phyloP scores from a whole-genome alignment of 148 eudicot species.

The Cornus kousa region DNA sequence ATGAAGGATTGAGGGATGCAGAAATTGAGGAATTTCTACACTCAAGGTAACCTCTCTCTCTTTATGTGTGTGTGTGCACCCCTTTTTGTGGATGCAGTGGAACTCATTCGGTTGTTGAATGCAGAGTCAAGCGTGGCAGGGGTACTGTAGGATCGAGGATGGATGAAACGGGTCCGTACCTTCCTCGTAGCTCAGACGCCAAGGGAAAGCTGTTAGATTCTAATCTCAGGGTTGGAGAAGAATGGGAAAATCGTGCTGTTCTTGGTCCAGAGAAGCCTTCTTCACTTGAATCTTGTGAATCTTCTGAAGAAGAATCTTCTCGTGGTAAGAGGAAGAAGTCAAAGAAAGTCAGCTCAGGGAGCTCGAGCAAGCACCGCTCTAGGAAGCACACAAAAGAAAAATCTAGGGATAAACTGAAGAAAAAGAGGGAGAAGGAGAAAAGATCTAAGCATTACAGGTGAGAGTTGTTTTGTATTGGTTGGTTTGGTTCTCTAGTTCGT shows the following conservation, averaged over 20 bases:
- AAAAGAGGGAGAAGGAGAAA: slow-evolving; percentile 48
- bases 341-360: slow-evolving; percentile 21
- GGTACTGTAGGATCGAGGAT: slow-evolving; percentile 89
- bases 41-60: slow-evolving; percentile 49
- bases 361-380: slow-evolving; percentile 55
- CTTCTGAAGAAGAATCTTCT: slow-evolving; percentile 47
- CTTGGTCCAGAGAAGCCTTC: slow-evolving; percentile 75
- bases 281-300: slow-evolving; percentile 28
- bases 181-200: slow-evolving; percentile 36
- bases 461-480: background rate
- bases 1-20: slow-evolving; percentile 67
- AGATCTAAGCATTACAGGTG: slow-evolving; percentile 32
- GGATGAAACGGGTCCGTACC: slow-evolving; percentile 95
- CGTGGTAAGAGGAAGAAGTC: slow-evolving; percentile 31
- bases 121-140: slow-evolving; percentile 89
- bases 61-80: background rate
- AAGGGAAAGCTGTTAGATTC: slow-evolving; percentile 20
- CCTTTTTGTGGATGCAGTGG: background rate
- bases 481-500: background rate
- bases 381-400: slow-evolving; percentile 60
- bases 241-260: slow-evolving; percentile 19
- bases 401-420: slow-evolving; percentile 53
- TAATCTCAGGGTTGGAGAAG: slow-evolving; percentile 18
- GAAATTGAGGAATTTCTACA: slow-evolving; percentile 78
- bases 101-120: slow-evolving; percentile 13